Evolutionary conservation across 202 grass and related monocot species (phyloP), one percentile per base, ranked within the genome.

Genomic region (Saccharum hybrid): DNA sequence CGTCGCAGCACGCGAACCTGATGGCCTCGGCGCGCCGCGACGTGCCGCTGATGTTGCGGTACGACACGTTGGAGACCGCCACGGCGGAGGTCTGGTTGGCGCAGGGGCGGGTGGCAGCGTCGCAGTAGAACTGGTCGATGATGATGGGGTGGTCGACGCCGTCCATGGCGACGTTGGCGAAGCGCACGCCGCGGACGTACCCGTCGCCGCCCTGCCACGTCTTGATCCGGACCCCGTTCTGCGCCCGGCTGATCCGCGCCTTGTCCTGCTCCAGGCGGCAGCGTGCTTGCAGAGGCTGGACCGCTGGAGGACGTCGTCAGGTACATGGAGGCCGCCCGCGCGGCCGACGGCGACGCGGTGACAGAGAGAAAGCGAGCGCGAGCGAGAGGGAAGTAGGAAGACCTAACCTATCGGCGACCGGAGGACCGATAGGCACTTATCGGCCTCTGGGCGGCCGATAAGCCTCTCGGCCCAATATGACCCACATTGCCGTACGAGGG

Each of bases 91-190:
- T 86, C 83, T 63, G 85, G 88, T 90, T 94, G 16, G 81, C 83
- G 87, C 91, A 94, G 3, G 68, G 38, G 10, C 31, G 42, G 19
- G 21, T 28, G 19, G 86, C 76, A 85, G 26, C 72, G 76, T 98
- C 95, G 43, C 95, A 98, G 88, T 98, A 98, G 88, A 98, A 98
- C 77, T 98, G 95, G 82, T 98, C 92, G 34, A 98, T 98, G 87
- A 98, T 78, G 74, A 98, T 98, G 64, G 95, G 95, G 77, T 94
- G 94, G 69, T 88, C 67, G 6, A 98, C 95, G 74, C 63, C 88
- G 22, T 89, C 84, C 19, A 98, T 85, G 22, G 14, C 67, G 14
- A 98, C 90, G 63, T 94, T 87, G 65, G 90, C 77, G 66, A 98
- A 98, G 2, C 82, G 79, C 2, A 97, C 88, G 41, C 74, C 38